Base-by-base conservation (phyloP, 2,329 filamentous ascomycete genomes). In the Aureobasidium vineae region DNA sequence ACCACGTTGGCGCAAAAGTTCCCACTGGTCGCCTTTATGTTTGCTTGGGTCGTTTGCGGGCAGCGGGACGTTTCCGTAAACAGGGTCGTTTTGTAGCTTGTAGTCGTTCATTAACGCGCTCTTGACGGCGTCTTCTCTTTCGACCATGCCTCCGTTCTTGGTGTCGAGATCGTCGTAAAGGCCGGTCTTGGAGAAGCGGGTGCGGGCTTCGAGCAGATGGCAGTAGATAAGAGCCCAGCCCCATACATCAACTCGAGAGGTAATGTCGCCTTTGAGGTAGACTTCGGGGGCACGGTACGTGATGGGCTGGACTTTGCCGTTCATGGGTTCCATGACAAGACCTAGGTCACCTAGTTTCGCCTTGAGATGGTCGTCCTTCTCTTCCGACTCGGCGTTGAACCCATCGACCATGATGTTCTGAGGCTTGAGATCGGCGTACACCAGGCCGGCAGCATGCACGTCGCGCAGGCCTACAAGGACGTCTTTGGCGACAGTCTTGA, bases 391-490 rank as follows among this genome's bases (percentile, higher is more conserved):
- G 15, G 64, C 40, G 59, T 70, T 63, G 66, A 74, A 74, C 53
- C 72, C 72, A 50, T 70, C 69, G 36, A 74, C 36, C 69, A 74
- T 70, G 57, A 74, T 69, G 56, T 74, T 74, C 23, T 72, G 69
- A 69, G 73, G 72, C 68, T 74, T 74, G 23, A 74, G 52, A 36
- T 74, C 73, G 8, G 70, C 71, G 43, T 74, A 74, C 11, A 73
- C 72, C n/a, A 73, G 64, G 5, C 72, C 70, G 26, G 71, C 66
- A 4, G 66, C 68, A 50, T 74, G 73, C 7, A 74, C 65, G 5
- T 71, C 70, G 26, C 65, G 49, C 13, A 74, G 67, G 8, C 71
- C 72, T 15, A 69, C 59, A 10, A 74, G 66, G n/a, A 71, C 69
- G 23, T 67, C 68, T 40, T 68, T 69, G 19, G 69, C 68, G 49